Conservation (phyloP, 805 yeast genomes). For the Wickerhamomyces queroliae region DNA sequence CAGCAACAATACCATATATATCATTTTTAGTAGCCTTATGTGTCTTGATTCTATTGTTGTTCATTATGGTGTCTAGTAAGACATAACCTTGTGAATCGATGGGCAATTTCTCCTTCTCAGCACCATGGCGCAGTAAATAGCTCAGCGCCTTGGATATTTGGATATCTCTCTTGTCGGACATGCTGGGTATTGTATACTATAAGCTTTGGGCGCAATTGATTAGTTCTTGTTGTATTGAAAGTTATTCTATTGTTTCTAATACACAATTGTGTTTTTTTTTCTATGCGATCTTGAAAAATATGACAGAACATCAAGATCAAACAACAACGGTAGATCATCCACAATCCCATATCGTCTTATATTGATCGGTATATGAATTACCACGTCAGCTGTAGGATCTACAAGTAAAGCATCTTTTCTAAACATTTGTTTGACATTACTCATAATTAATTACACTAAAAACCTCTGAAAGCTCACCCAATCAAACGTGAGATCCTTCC, state of each 20-base stretch:
- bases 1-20: constrained; percentile 51
- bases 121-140: constrained; percentile 82
- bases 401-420: too few species aligned
- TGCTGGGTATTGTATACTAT: not conserved
- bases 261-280: too few species aligned
- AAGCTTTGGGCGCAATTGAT: too few species aligned
- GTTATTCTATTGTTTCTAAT: too few species aligned
- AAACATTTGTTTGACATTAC: too few species aligned
- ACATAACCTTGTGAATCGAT: constrained; percentile 71
- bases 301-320: not conserved
- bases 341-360: not conserved
- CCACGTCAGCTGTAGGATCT: too few species aligned
- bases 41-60: constrained; percentile 53
- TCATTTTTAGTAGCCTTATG: constrained; percentile 51
- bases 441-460: too few species aligned
- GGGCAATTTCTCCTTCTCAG: constrained; percentile 54
- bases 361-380: too few species aligned
- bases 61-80: constrained; percentile 43
- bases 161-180: constrained; percentile 34
- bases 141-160: constrained; percentile 70
- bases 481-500: too few species aligned
- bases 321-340: not conserved
- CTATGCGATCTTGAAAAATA: too few species aligned
- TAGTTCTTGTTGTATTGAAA: too few species aligned
- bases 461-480: too few species aligned